Percentiles rank a stretch among this genome's conserved stretches.
phyloP scores from a whole-genome alignment of 768 basidiomycete species.

The Boletus rubescentipes region DNA sequence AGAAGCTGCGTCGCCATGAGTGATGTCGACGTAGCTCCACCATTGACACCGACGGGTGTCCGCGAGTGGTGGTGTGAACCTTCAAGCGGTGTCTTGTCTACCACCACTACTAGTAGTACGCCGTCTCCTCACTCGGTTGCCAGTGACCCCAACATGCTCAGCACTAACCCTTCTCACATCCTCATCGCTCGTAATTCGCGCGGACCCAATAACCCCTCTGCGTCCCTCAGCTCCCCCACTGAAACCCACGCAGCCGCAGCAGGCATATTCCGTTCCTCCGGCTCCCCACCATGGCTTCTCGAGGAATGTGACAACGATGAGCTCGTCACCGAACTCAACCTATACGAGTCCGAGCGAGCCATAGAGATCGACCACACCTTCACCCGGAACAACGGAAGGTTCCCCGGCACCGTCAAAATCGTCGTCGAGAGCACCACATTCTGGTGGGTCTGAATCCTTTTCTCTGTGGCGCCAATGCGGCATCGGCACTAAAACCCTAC shows the following conservation, averaged over 20 bases:
- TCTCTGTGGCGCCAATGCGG: neutral
- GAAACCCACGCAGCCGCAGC: slow-evolving; percentile 88
- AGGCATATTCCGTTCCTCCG: slow-evolving; percentile 79
- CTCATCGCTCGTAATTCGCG: slow-evolving; percentile 86
- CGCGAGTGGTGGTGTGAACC: too few relatives aligned
- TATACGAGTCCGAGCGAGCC: slow-evolving; percentile 63
- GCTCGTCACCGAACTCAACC: slow-evolving; percentile 64
- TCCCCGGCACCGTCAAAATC: slow-evolving; percentile 89
- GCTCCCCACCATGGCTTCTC: slow-evolving; percentile 76
- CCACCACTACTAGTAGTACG: neutral
- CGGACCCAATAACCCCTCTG: slow-evolving; percentile 71
- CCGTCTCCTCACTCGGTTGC: too few relatives aligned
- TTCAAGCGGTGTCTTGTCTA: neutral
- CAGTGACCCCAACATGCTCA: slow-evolving; percentile 7
- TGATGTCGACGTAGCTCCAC: too few relatives aligned
- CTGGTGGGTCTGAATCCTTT: slow-evolving; percentile 68
- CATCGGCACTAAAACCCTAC: slow-evolving; percentile 7
- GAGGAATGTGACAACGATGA: slow-evolving; percentile 75
- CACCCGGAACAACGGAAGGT: slow-evolving; percentile 50
- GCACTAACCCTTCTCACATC: slow-evolving; percentile 74
- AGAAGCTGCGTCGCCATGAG: too few relatives aligned
- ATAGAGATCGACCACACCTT: slow-evolving; percentile 86
- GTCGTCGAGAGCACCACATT: slow-evolving; percentile 87
- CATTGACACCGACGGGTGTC: too few relatives aligned
- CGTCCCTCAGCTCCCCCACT: slow-evolving; percentile 78